Percentiles rank a stretch among this genome's conserved stretches.
Conservation (phyloP, 2,329 filamentous ascomycete genomes). For the Cordyceps pruinosa region DNA sequence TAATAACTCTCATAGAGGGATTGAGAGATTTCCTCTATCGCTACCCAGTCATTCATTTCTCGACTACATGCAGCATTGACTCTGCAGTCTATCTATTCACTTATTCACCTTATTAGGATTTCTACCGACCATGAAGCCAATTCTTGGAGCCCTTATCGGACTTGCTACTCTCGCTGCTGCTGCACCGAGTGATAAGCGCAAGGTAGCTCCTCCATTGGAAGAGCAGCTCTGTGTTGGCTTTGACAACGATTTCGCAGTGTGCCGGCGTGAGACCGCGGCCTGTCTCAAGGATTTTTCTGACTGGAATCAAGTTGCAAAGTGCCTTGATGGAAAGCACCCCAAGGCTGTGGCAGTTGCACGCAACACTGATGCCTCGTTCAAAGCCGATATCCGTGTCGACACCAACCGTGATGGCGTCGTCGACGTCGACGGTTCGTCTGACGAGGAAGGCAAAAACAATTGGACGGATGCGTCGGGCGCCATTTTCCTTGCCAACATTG, state of each 20-base stretch:
- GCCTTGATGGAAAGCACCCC: background rate
- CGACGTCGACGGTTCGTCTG: constrained; percentile 18
- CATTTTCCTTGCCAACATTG: constrained; percentile 32
- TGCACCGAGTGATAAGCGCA: too few species aligned
- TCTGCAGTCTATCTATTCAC: too few species aligned
- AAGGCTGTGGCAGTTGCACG: background rate
- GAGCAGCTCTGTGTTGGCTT: background rate
- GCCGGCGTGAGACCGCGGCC: background rate
- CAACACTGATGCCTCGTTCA: background rate
- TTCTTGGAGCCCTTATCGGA: too few species aligned
- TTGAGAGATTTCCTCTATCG: too few species aligned
- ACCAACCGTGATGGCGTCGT: constrained; percentile 26
- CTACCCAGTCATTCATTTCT: too few species aligned
- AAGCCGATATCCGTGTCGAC: constrained; percentile 23
- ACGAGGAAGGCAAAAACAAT: constrained; percentile 10
- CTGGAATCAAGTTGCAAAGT: background rate
- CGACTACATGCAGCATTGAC: too few species aligned
- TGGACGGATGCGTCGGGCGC: constrained; percentile 24
- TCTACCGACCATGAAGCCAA: too few species aligned
- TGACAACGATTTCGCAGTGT: background rate
- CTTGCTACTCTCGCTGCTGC: too few species aligned
- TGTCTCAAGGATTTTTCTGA: background rate
- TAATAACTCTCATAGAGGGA: too few species aligned
- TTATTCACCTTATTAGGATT: too few species aligned
- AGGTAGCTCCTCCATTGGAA: too few species aligned